phyloP scores from a whole-genome alignment of 1,284 basidiomycete genomes.

The Porodaedalea pini region DNA sequence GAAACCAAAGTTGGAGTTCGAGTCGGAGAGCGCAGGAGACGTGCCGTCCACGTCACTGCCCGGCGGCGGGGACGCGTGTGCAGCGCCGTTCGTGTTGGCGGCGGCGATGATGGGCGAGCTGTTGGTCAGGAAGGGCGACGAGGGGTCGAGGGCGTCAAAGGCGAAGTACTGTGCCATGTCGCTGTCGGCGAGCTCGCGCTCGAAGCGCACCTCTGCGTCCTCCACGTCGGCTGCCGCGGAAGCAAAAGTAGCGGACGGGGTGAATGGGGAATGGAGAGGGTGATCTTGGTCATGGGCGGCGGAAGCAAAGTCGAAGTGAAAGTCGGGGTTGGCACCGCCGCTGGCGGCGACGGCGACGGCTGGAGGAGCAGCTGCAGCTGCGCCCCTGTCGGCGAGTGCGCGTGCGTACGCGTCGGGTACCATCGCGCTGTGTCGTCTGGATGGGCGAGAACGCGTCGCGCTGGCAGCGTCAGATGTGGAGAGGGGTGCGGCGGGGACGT shows the following conservation, averaged over 20 bases:
- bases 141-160: neutral
- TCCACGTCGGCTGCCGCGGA: conserved; percentile 6
- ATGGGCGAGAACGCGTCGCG: conserved; percentile 48
- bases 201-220: conserved; percentile 5
- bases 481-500: conserved; percentile 27
- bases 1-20: conserved; percentile 6
- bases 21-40: conserved; percentile 11
- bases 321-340: conserved; percentile 22
- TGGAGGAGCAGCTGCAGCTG: neutral
- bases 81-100: neutral
- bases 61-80: conserved; percentile 11
- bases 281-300: conserved; percentile 1
- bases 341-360: conserved; percentile 27
- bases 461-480: conserved; percentile 36
- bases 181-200: conserved; percentile 4
- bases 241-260: conserved; percentile 8
- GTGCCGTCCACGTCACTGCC: conserved; percentile 5
- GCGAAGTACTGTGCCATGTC: conserved; percentile 14
- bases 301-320: conserved; percentile 17
- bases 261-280: conserved; percentile 46
- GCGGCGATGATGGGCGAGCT: neutral
- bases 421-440: conserved; percentile 34
- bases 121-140: conserved; percentile 2
- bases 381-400: conserved; percentile 1
- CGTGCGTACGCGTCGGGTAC: neutral